These are phyloP conservation scores for Xylariaceae sp. DNA, from an alignment of 2,329 filamentous ascomycete genomes.

Conservation along the genomic window DNA sequence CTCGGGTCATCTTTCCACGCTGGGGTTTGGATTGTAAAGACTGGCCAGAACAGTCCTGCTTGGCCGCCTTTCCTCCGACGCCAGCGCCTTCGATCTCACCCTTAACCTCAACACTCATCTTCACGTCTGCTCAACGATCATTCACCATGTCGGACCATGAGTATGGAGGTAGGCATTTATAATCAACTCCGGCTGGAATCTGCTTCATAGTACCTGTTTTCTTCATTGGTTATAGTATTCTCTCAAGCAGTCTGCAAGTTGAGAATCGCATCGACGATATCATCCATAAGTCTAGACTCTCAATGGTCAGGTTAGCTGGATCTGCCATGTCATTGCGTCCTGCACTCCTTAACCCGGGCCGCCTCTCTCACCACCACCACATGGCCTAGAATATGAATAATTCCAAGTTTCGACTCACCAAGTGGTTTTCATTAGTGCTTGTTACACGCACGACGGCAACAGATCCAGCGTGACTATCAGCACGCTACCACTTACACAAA, in stretches of 20 bases:
- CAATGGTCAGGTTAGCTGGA: no score
- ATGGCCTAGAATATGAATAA: no score
- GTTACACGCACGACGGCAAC: neutral
- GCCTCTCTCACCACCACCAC: no score
- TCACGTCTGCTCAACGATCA: neutral
- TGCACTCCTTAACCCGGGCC: no score
- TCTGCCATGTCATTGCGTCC: no score
- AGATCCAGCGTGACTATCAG: neutral
- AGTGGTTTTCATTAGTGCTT: neutral
- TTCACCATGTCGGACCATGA: conserved; percentile 68
- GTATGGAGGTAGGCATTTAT: conserved; percentile 61
- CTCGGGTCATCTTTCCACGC: neutral
- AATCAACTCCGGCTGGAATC: neutral
- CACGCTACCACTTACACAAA: neutral
- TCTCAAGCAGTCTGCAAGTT: neutral
- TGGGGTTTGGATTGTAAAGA: no score
- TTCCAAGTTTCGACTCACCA: neutral
- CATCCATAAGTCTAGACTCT: no score
- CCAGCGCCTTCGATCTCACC: neutral
- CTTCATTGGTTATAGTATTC: neutral
- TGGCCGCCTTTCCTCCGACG: neutral
- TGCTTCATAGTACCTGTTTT: neutral
- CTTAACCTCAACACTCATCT: neutral
- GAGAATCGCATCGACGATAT: no score
- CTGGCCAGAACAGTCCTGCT: neutral